Base-by-base conservation (phyloP, 2,329 filamentous ascomycete genomes). In the Rosellinia necatrix region DNA sequence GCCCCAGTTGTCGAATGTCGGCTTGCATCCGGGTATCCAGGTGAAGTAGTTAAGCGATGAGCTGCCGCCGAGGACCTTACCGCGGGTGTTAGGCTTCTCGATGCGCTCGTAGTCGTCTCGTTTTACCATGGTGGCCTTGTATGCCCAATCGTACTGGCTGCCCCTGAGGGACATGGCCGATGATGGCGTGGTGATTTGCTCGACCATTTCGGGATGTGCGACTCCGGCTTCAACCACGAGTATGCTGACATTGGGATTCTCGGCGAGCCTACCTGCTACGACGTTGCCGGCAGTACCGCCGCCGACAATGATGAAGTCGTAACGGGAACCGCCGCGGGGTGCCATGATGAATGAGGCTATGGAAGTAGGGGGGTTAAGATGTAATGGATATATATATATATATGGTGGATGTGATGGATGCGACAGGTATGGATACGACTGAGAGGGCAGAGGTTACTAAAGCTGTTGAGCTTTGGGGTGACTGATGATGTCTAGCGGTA, bases 1-100 rank as follows among this genome's bases (percentile, higher is more conserved):
- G n/a, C 84, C 85, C 76, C 88, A 82, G 17, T 87, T 86, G 67
- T 92, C 81, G 62, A 83, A 87, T 0, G 83, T 86, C 2, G 75
- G 75, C 50, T 78, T 78, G 53, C 76, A 81, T 2, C 84, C 84
- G 1, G 78, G 82, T 4, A 85, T 75, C 84, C 84, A 87, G 12
- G 83, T 85, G 69, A 81, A 86, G 68, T 87, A 88, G 71, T 88
- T 88, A 44, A 84, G 68, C 34, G 75, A 81, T 0, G 77, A 80
- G 56, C 79, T 82, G 13, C 84, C 84, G 30, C 84, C 84, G 0
- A 87, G 79, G 2, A 75, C 76, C 69, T 83, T 84, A 8, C 84
- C 81, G 35, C 83, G 77, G 8, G 83, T 85, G 66, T 86, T 86
- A 41, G 82, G 83, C 72, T 86, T 85, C 66, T 87, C 83, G 32